Evolutionary conservation across 306 rosid species (phyloP).

Genomic region (Quercus dentata): DNA sequence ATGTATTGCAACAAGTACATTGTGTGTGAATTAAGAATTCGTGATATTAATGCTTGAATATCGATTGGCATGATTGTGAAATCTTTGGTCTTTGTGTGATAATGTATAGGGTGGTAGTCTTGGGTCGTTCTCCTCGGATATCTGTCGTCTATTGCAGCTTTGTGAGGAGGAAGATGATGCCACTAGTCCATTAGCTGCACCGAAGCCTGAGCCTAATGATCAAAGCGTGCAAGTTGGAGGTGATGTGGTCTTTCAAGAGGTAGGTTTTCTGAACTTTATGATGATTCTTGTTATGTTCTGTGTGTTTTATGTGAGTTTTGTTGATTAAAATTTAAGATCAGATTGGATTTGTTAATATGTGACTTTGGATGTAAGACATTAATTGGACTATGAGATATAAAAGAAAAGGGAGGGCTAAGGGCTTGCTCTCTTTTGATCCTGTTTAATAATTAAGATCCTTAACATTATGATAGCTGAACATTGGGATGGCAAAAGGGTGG

Average conservation of each 20-base stretch:
- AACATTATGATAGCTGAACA: not conserved
- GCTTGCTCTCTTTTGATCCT: not conserved
- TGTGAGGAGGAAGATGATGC: slow-evolving; percentile 99
- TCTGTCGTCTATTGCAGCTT: slow-evolving; percentile 82
- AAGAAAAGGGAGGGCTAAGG: not conserved
- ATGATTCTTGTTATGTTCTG: slow-evolving; percentile 2
- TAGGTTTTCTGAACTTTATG: slow-evolving; percentile 26
- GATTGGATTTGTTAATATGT: not conserved
- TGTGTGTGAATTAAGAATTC: slow-evolving; percentile 11
- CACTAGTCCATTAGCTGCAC: slow-evolving; percentile 84
- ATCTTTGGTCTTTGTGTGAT: slow-evolving; percentile 39
- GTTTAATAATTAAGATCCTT: not conserved
- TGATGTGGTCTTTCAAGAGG: slow-evolving; percentile 58
- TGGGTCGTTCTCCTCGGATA: slow-evolving; percentile 96
- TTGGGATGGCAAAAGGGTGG: too few relatives aligned
- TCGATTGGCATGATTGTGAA: slow-evolving; percentile 39
- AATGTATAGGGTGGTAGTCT: slow-evolving; percentile 76
- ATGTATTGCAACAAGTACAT: slow-evolving; percentile 20
- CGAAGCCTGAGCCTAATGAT: slow-evolving; percentile 83
- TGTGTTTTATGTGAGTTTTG: not conserved
- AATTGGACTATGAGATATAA: not conserved
- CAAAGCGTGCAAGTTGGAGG: slow-evolving; percentile 62
- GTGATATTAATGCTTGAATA: slow-evolving; percentile 19
- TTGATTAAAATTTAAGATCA: not conserved
- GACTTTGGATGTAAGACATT: not conserved